Evolutionary conservation across 2,329 filamentous ascomycete genomes (phyloP), one percentile per base, ranked within the genome.

Genomic region (Davidsoniella eucalypti): DNA sequence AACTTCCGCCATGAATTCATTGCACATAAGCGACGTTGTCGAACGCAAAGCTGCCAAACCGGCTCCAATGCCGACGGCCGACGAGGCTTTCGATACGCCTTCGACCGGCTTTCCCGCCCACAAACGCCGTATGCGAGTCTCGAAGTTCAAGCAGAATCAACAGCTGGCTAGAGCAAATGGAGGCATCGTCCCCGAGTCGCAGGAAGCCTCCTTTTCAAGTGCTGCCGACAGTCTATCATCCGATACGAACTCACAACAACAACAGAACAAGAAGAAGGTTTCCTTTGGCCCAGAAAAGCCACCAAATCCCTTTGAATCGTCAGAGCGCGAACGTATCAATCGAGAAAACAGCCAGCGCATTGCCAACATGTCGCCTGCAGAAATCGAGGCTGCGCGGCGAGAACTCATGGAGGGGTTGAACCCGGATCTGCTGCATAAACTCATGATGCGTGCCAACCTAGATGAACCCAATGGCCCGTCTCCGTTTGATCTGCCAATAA

Each of bases 91-190:
- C 47, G 65, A 68, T 33, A 54, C 59, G 25, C 63, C 65, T 2
- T 64, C 70, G 4, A 79, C 76, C 10, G 92, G 92, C 1, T 96
- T 96, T 57, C 92, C 92, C n/a, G 78, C 80, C 52, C 88, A 87
- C 63, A 92, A 84, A 63, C 87, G 84, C 62, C 79, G 88, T 56
- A 72, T 70, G 51, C 74, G 75, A 52, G 65, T 76, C 6, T 94
- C 87, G 1, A 75, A 82, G 1, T 94, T 94, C 68, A 94, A 87
- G 62, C 80, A 85, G 59, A 76, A 79, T 59, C 71, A 75, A 54
- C 65, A 69, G 46, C 6, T 50, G 9, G 51, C 51, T 29, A 50
- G 45, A 38, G 51, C 44, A 9, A 53, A 50, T 17, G 47, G 26
- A n/a, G 43, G 39, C 18, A 18, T 44, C 6, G 7, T 40, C 16